A percentile compares a stretch with the other conserved stretches of the same genome.
phyloP scores from a whole-genome alignment of 1,284 basidiomycete genomes.

The Anthracocystis panici-leucophaei region DNA sequence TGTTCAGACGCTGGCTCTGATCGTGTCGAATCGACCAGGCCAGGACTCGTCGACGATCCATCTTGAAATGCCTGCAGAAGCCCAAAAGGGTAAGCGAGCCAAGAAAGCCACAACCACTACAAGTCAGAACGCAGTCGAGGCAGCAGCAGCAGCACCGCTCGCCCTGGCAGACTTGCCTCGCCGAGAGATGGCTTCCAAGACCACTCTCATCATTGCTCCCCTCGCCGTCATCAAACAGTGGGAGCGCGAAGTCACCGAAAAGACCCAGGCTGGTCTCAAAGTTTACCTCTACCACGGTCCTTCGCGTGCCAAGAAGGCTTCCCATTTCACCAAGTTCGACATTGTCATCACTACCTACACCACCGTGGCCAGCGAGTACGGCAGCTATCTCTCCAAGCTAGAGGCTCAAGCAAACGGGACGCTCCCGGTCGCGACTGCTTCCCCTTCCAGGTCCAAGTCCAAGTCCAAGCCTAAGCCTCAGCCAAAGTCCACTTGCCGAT shows the following conservation, averaged over 20 bases:
- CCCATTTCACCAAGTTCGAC: slow-evolving; percentile 52
- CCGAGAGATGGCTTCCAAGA: slow-evolving; percentile 39
- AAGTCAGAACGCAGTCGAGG: slow-evolving; percentile 3
- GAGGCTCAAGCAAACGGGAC: slow-evolving; percentile 28
- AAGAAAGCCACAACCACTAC: slow-evolving; percentile 12
- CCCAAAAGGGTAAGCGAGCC: slow-evolving; percentile 13
- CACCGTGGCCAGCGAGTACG: slow-evolving; percentile 60
- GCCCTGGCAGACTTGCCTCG: slow-evolving; percentile 22
- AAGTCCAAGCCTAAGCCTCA: slow-evolving; percentile 17
- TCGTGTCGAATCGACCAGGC: slow-evolving; percentile 89
- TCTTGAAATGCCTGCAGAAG: slow-evolving; percentile 69
- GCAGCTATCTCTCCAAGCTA: slow-evolving; percentile 29
- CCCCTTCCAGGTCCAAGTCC: slow-evolving; percentile 17
- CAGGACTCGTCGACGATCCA: slow-evolving; percentile 81
- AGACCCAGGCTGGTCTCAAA: slow-evolving; percentile 72
- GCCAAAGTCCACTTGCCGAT: slow-evolving; percentile 10
- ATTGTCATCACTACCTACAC: slow-evolving; percentile 67
- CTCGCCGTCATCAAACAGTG: slow-evolving; percentile 87
- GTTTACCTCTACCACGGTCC: slow-evolving; percentile 66
- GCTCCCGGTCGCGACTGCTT: neutral
- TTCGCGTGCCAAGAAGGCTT: slow-evolving; percentile 49
- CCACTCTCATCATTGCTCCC: slow-evolving; percentile 68
- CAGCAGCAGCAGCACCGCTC: slow-evolving; percentile 2
- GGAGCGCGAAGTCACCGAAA: slow-evolving; percentile 85
- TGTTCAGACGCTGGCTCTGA: slow-evolving; percentile 88